A percentile compares a stretch with the other conserved stretches of the same genome.
Conservation (phyloP, 1,284 basidiomycete genomes). For the Pseudozyma tsukubaensis region DNA sequence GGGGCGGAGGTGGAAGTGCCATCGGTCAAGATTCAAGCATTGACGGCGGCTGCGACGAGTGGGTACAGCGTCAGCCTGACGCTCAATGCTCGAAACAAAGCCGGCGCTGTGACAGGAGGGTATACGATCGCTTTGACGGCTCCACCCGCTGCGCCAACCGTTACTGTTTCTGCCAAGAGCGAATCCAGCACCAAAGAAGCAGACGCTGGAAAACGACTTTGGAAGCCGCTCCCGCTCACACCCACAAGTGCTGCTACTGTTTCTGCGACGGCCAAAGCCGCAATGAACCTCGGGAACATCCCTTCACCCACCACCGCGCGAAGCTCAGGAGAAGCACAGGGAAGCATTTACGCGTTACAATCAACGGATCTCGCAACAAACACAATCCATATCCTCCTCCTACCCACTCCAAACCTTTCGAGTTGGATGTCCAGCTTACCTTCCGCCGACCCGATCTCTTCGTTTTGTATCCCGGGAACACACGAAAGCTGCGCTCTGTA, state of each 20-base stretch:
- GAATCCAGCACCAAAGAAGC: not conserved
- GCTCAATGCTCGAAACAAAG: constrained; percentile 13
- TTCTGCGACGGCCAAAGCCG: no score
- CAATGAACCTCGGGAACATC: no score
- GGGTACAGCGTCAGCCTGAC: constrained; percentile 28
- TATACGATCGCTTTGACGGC: constrained; percentile 6
- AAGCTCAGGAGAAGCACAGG: not conserved
- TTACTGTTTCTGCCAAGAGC: not conserved
- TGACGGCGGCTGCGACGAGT: constrained; percentile 25
- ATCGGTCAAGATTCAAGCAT: constrained; percentile 21
- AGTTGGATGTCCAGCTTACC: constrained; percentile 44
- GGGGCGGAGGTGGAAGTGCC: constrained; percentile 10
- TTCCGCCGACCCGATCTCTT: constrained; percentile 23
- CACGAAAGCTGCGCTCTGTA: constrained; percentile 55
- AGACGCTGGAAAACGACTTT: constrained; percentile 4
- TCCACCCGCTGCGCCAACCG: constrained; percentile 12
- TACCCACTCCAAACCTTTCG: constrained; percentile 14
- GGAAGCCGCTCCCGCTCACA: constrained; percentile 21
- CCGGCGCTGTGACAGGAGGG: not conserved
- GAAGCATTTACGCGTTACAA: constrained; percentile 12
- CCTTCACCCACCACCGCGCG: no score
- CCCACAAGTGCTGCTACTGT: not conserved
- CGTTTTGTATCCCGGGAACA: constrained; percentile 55
- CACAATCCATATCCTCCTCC: constrained; percentile 47
- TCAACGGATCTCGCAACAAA: constrained; percentile 8